Percentiles rank a stretch among this genome's conserved stretches.
These are phyloP conservation scores for Fusarium duplospermum DNA, from an alignment of 2,329 filamentous ascomycete genomes.

Conservation along the genomic window DNA sequence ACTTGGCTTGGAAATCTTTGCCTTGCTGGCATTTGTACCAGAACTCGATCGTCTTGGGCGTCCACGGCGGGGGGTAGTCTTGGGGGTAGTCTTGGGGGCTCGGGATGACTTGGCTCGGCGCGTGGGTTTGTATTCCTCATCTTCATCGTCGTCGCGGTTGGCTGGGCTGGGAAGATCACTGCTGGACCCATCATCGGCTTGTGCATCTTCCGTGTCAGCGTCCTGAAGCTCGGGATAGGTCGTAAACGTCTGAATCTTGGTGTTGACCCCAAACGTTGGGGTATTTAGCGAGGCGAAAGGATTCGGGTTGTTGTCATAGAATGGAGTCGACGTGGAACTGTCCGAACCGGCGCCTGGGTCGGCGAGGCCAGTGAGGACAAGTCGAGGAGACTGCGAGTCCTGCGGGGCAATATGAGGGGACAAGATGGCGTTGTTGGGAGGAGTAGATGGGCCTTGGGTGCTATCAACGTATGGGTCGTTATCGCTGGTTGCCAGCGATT, in stretches of 20 bases:
- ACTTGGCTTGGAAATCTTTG: constrained; percentile 19
- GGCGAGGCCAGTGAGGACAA: constrained; percentile 25
- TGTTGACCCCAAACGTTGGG: neutral
- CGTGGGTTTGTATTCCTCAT: constrained; percentile 14
- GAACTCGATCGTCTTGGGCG: constrained; percentile 19
- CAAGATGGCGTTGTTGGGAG: constrained; percentile 21
- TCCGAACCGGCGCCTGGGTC: constrained; percentile 2
- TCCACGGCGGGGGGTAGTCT: constrained; percentile 16
- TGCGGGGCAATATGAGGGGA: constrained; percentile 18
- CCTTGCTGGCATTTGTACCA: neutral
- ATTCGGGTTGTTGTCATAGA: neutral
- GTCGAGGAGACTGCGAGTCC: constrained; percentile 21
- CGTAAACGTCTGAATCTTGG: neutral
- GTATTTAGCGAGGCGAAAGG: neutral
- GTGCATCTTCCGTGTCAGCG: constrained; percentile 5
- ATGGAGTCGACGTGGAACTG: neutral
- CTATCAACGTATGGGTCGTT: constrained; percentile 29
- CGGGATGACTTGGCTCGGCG: constrained; percentile 4
- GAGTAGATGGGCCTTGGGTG: constrained; percentile 32
- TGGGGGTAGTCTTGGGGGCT: constrained; percentile 7
- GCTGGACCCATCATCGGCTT: neutral
- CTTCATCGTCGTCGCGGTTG: neutral
- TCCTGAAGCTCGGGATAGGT: constrained; percentile 26
- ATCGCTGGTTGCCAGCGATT: constrained; percentile 30
- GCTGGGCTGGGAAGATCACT: neutral